Conservation (phyloP, 78 protist genomes). For the Fonticula alba region DNA sequence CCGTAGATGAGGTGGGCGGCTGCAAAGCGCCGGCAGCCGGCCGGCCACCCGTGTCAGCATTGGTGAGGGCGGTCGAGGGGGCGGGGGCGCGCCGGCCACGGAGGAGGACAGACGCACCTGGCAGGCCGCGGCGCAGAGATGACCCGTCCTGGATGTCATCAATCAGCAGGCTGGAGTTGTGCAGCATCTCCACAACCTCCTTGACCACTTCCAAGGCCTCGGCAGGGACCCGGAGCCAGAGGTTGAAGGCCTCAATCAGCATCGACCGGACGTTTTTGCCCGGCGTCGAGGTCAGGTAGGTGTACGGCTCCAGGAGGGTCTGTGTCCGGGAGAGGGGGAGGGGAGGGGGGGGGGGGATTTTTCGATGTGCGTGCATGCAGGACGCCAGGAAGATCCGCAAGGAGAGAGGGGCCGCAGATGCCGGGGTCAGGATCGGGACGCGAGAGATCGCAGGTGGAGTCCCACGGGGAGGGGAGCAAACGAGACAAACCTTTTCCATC, state of each 20-base stretch:
- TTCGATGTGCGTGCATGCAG: too few species aligned
- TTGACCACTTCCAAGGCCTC: constrained; percentile 16
- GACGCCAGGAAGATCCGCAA: too few species aligned
- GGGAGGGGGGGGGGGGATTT: too few species aligned
- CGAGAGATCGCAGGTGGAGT: too few species aligned
- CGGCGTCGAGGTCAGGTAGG: constrained; percentile 20
- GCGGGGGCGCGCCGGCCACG: background rate
- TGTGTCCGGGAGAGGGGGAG: too few species aligned
- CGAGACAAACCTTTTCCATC: too few species aligned
- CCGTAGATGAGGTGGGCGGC: constrained; percentile 65
- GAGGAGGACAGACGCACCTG: constrained; percentile 1
- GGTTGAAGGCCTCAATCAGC: constrained; percentile 48
- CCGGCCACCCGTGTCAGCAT: background rate
- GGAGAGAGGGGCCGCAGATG: too few species aligned
- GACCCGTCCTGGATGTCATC: constrained; percentile 86
- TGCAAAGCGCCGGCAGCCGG: background rate
- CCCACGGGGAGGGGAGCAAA: too few species aligned
- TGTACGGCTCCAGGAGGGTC: constrained; percentile 44
- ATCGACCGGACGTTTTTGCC: constrained; percentile 44
- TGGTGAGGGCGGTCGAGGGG: background rate
- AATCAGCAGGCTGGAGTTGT: constrained; percentile 59
- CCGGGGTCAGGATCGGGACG: too few species aligned
- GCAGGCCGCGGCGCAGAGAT: constrained; percentile 64
- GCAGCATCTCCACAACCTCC: constrained; percentile 40
- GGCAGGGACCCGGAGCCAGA: constrained; percentile 38